Evolutionary conservation across 2,329 filamentous ascomycete species (phyloP), one percentile per base, ranked within the genome.

Genomic region (Aureobasidium mangrovei): DNA sequence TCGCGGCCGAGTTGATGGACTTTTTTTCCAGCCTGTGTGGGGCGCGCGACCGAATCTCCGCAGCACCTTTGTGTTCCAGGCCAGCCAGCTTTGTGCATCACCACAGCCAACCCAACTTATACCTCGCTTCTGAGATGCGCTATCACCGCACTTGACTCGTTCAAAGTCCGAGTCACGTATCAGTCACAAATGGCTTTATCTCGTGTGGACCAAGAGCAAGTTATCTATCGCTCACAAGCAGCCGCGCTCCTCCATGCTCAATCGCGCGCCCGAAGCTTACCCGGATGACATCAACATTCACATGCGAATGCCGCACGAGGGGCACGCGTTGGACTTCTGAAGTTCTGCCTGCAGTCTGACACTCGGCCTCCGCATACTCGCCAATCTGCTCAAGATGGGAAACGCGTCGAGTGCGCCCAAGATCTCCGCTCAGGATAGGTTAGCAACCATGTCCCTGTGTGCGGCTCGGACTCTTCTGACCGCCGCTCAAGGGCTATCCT

Each of bases 401-500:
- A 86, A 85, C 68, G 71, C 77, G 48, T 71, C 72, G 62, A 61
- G 61, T 42, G 72, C 78, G 54, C 77, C 80, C 65, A 86, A 82
- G 69, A 81, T 86, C 18, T 18, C 18, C 18, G 18, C 18, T 18
- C 18, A 18, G 18, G 18, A 18, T 18, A 18, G 18, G 18, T 18
- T 18, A 18, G 18, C 18, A 18, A 18, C 18, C 18, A 18, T 18
- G 18, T 18, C 18, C 18, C 18, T 18, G 18, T 18, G 18, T 18
- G 5, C 40, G 36, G 29, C 36, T 9, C 38, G 28, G n/a, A 56
- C 28, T 33, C 53, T 46, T 44, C 56, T 60, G 49, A 42, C 55
- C 53, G 57, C 57, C 46, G 51, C 49, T 6, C 18, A 67, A 96
- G 91, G 75, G 91, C 91, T 57, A 96, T 97, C 72, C 85, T 97